These are phyloP conservation scores for Penicillium goetzii DNA, from an alignment of 495 filamentous ascomycete genomes.

Conservation along the genomic window DNA sequence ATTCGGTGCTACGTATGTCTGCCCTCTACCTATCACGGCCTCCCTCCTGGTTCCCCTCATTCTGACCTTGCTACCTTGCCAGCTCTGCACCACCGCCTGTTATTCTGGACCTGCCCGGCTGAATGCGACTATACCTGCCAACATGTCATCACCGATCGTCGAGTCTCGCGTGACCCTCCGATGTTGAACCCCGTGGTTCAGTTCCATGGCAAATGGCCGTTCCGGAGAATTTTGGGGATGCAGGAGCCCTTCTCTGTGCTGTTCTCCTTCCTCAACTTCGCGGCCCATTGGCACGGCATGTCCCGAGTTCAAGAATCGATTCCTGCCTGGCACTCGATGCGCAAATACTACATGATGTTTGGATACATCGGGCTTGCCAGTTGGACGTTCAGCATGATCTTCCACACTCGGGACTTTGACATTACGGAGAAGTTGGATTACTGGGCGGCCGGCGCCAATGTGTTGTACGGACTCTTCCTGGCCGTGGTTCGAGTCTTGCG, in stretches of 20 bases:
- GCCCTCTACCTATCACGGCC: neutral
- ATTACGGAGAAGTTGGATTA: conserved; percentile 94
- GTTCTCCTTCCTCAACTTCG: conserved; percentile 88
- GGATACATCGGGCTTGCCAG: conserved; percentile 79
- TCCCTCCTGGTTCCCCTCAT: conserved; percentile 4
- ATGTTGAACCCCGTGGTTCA: conserved; percentile 73
- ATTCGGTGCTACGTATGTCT: conserved; percentile 53
- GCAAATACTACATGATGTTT: conserved; percentile 78
- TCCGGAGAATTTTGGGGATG: conserved; percentile 83
- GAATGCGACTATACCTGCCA: conserved; percentile 99
- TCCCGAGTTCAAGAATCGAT: conserved; percentile 67
- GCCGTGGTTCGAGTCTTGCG: conserved; percentile 79
- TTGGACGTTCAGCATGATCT: conserved; percentile 87
- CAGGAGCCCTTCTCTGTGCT: conserved; percentile 94
- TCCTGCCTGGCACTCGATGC: conserved; percentile 72
- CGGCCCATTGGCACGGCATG: conserved; percentile 84
- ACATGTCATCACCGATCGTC: conserved; percentile 81
- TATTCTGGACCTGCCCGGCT: conserved; percentile 70
- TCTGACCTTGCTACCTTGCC: conserved; percentile 19
- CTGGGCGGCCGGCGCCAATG: conserved; percentile 87
- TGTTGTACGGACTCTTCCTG: conserved; percentile 89
- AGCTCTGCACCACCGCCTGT: conserved; percentile 56
- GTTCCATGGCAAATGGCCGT: conserved; percentile 99
- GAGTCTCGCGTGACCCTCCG: conserved; percentile 65
- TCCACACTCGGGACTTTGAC: conserved; percentile 85